A percentile compares a stretch with the other conserved stretches of the same genome.
Conservation (phyloP, 495 filamentous ascomycete species). For the Aspergillus olivimuriae region DNA sequence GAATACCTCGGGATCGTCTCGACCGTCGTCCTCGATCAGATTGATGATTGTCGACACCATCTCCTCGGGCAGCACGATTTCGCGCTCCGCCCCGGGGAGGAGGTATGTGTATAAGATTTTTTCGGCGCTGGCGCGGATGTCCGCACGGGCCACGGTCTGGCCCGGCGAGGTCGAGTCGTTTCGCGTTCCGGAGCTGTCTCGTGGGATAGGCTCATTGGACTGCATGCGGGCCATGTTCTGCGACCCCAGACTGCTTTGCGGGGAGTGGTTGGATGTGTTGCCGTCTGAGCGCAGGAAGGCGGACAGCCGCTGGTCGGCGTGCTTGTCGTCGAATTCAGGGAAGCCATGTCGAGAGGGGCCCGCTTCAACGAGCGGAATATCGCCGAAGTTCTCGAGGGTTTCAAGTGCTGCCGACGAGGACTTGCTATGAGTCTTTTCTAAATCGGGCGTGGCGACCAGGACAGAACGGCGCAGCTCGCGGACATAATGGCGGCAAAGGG, state of each 20-base stretch:
- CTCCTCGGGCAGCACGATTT: slow-evolving; percentile 84
- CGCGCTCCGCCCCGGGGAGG: slow-evolving; percentile 85
- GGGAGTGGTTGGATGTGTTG: slow-evolving; percentile 52
- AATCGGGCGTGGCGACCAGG: slow-evolving; percentile 84
- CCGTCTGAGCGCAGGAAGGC: slow-evolving; percentile 78
- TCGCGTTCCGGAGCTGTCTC: slow-evolving; percentile 57
- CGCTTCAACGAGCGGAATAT: slow-evolving; percentile 45
- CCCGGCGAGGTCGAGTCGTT: slow-evolving; percentile 66
- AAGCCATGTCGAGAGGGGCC: slow-evolving; percentile 32
- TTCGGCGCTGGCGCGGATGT: slow-evolving; percentile 88
- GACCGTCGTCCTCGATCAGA: slow-evolving; percentile 77
- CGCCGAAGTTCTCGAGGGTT: slow-evolving; percentile 57
- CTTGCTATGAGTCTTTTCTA: slow-evolving; percentile 74
- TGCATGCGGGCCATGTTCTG: slow-evolving; percentile 33
- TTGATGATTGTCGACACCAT: slow-evolving; percentile 76
- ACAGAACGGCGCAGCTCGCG: slow-evolving; percentile 90
- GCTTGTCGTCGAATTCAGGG: slow-evolving; percentile 48
- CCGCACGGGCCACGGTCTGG: slow-evolving; percentile 75
- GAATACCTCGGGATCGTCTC: slow-evolving; percentile 96
- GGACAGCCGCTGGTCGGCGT: slow-evolving; percentile 81
- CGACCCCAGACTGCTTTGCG: slow-evolving; percentile 59
- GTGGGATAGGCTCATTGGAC: slow-evolving; percentile 50
- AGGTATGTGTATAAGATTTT: slow-evolving; percentile 97
- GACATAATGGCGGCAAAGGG: slow-evolving; percentile 94
- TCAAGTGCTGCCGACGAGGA: slow-evolving; percentile 77